Base-by-base conservation (phyloP, 2,329 filamentous ascomycete genomes). In the Pestalotiopsis sp. region DNA sequence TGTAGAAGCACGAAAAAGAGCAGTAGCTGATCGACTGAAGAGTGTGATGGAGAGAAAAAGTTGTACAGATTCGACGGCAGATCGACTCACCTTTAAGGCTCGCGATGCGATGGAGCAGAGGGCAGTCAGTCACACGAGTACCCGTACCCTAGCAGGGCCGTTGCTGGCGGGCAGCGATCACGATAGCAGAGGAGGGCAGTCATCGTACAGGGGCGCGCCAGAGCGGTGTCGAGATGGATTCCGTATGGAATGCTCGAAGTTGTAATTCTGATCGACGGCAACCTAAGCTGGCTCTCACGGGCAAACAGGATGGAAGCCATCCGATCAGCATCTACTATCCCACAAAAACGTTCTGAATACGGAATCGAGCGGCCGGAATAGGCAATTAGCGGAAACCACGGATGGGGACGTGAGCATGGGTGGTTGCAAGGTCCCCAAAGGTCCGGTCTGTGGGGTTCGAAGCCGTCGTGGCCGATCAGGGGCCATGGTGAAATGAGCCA, bases 1-100 rank as follows among this genome's bases (percentile, higher is more conserved):
- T 70, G 70, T 49, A 70, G 70, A 62, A 61, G 66, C 66, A 66
- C 64, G 64, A 59, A 64, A 59, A 41, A n/a, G 36, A 31, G 31
- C 49, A 59, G 31, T 38, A 25, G 31, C 20, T 45, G 41, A 49
- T 49, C 36, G 38, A 20, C 45, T 59, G 56, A 60, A 59, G n/a
- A 27, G 52, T 66, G 56, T 25, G 58, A 52, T 59, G 31, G 13
- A 38, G 45, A 45, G 62, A 49, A 41, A 57, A 23, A 66, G 27
- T n/a, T 31, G 39, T 39, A 27, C 13, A 11, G 17, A 13, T 64
- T 12, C 39, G 20, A 45, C 49, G 63, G 23, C 38, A 41, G 27
- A 38, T 25, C 27, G 20, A 38, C 41, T 38, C 45, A 13, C 45
- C 39, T 66, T 66, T 66, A 61, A 49, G 41, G 41, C 41, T 49